Base-by-base conservation (phyloP, 257 asterid genomes). In the Gentiana dahurica region DNA sequence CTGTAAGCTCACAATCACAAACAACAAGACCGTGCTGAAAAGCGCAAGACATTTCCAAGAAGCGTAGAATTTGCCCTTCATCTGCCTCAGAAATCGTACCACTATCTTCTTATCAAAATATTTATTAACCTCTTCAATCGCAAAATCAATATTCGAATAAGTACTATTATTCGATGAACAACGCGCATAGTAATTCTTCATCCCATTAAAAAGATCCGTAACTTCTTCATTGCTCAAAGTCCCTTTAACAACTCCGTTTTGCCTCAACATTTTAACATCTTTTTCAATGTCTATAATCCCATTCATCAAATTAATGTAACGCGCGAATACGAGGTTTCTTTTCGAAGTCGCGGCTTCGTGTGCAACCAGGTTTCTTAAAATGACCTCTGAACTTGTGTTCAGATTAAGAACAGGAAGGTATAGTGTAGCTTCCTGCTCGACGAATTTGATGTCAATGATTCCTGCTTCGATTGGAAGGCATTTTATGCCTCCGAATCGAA, bases 161-260 rank as follows among this genome's bases (percentile, higher is more conserved):
- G n/a, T 36, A 7, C 34, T 57, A 0, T 44, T 49, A 36, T 53
- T 71, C 7, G 54, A 60, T 24, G 24, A 24, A 24, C 24, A 24
- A 24, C 24, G 24, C 5, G 4, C 6, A 33, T 54, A 71, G 2
- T 75, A 68, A 53, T 68, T 79, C 8, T 69, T 59, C 34, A 82
- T 72, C 33, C 81, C 72, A 45, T 76, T 75, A 52, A 82, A 79
- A 34, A 79, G 41, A 4, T 64, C 53, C 0, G 65, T 76, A 33
- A 77, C 64, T 54, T 79, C 81, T 11, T 72, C 76, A 39, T 77
- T 75, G 3, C 50, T 36, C 54, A 77, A n/a, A 10, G 59, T 70
- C 38, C 82, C 71, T 1, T 59, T 43, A 3, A 77, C 47, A 49
- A 82, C 75, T 1, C 65, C 66, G 44, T 60, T 71, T 6, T 15